Evolutionary conservation across 139 green algal genomes (phyloP).

Genomic region (Nannochloris sp.): DNA sequence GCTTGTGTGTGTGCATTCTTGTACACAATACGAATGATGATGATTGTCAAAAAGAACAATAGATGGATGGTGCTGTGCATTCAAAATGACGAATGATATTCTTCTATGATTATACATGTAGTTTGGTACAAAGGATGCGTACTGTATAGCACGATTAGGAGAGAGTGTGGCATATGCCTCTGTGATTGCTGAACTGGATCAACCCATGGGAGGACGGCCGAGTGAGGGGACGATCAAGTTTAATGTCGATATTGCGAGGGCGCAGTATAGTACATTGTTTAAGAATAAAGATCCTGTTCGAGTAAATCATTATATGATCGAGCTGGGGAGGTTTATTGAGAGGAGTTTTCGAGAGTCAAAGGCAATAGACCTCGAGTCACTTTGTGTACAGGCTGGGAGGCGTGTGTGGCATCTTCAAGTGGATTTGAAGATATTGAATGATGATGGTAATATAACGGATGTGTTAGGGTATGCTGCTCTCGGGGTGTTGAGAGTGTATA

Average conservation of each 20-base stretch:
- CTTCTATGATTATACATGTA: neutral
- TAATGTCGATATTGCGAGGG: conserved; percentile 59
- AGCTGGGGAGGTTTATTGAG: conserved; percentile 71
- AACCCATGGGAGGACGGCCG: conserved; percentile 59
- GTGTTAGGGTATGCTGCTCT: conserved; percentile 60
- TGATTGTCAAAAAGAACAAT: no score
- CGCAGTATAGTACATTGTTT: conserved; percentile 24
- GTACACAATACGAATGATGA: neutral
- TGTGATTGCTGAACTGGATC: conserved; percentile 50
- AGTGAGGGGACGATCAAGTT: conserved; percentile 71
- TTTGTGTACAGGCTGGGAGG: conserved; percentile 69
- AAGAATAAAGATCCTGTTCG: conserved; percentile 1
- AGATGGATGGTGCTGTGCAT: no score
- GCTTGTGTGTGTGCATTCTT: neutral
- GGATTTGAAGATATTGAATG: conserved; percentile 70
- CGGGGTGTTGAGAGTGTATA: conserved; percentile 66
- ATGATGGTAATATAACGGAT: conserved; percentile 74
- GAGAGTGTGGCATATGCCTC: conserved; percentile 59
- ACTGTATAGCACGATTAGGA: conserved; percentile 54
- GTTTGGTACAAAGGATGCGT: conserved; percentile 43
- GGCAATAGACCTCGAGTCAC: conserved; percentile 77
- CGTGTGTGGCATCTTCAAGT: conserved; percentile 71
- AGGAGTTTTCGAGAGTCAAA: conserved; percentile 53
- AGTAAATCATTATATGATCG: conserved; percentile 44
- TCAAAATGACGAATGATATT: no score